Conservation (phyloP, 2,329 filamentous ascomycete genomes). For the Alternaria sp. region DNA sequence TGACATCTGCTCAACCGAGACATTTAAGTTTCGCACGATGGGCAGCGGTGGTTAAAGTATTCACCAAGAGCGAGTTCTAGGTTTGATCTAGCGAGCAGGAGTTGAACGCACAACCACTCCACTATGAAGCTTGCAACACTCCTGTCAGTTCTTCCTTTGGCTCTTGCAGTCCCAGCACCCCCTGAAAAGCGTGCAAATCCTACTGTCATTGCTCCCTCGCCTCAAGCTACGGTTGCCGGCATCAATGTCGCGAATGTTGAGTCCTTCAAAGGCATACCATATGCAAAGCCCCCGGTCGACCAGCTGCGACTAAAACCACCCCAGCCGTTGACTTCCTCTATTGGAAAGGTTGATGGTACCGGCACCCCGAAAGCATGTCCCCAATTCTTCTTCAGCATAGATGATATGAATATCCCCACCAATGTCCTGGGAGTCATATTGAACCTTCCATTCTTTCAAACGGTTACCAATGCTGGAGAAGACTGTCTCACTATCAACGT, state of each 20-base stretch:
- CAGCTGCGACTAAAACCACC: constrained; percentile 74
- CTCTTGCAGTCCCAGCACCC: constrained; percentile 45
- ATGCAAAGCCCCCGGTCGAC: constrained; percentile 73
- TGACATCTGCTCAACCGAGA: constrained; percentile 18
- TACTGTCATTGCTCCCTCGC: constrained; percentile 63
- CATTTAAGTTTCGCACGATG: constrained; percentile 17
- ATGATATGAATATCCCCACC: constrained; percentile 44
- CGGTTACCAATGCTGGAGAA: constrained; percentile 49
- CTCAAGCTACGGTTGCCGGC: constrained; percentile 64
- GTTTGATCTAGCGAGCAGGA: constrained; percentile 1
- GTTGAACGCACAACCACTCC: not conserved
- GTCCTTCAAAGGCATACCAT: constrained; percentile 77
- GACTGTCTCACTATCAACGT: constrained; percentile 58
- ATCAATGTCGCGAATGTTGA: constrained; percentile 63
- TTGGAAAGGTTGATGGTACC: constrained; percentile 70
- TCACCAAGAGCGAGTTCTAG: constrained; percentile 2
- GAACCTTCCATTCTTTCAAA: constrained; percentile 53
- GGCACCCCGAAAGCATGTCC: constrained; percentile 70
- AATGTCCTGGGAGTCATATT: constrained; percentile 51
- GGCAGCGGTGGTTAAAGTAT: constrained; percentile 9
- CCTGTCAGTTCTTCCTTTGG: constrained; percentile 41
- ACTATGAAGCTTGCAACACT: constrained; percentile 42
- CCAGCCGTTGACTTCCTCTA: constrained; percentile 62
- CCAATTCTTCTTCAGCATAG: constrained; percentile 71
- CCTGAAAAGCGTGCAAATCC: constrained; percentile 60